These are phyloP conservation scores for Petunia secreta DNA, from an alignment of 257 asterid species.

Conservation along the genomic window DNA sequence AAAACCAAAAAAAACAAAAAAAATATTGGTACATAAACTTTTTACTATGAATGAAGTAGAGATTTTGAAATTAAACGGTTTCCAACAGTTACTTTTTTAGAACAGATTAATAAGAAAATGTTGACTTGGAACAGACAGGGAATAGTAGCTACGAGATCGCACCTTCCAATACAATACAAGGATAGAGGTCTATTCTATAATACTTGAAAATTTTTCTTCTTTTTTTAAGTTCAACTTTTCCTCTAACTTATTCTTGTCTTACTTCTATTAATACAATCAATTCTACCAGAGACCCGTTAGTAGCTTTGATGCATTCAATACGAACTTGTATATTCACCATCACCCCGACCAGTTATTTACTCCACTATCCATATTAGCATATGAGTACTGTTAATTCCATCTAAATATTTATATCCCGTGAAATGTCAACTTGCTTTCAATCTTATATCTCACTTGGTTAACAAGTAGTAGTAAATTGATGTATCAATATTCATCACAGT, in stretches of 20 bases:
- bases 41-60: too few species aligned
- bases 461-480: neutral
- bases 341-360: neutral
- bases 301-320: slow-evolving; percentile 35
- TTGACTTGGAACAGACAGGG: too few species aligned
- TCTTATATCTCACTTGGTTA: neutral
- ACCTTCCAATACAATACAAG: too few species aligned
- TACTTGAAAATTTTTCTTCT: too few species aligned
- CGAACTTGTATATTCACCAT: neutral
- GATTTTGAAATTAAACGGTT: too few species aligned
- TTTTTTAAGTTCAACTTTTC: too few species aligned
- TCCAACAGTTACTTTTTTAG: too few species aligned
- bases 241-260: slow-evolving; percentile 3
- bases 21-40: too few species aligned
- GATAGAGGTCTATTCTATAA: too few species aligned
- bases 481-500: neutral
- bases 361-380: neutral
- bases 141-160: too few species aligned
- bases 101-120: too few species aligned
- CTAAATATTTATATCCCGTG: neutral
- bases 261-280: neutral
- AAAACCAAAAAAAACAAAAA: too few species aligned
- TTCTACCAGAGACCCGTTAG: neutral
- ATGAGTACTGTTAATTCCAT: neutral
- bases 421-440: neutral